phyloP scores from a whole-genome alignment of 2,329 filamentous ascomycete species.

The Fusarium redolens region DNA sequence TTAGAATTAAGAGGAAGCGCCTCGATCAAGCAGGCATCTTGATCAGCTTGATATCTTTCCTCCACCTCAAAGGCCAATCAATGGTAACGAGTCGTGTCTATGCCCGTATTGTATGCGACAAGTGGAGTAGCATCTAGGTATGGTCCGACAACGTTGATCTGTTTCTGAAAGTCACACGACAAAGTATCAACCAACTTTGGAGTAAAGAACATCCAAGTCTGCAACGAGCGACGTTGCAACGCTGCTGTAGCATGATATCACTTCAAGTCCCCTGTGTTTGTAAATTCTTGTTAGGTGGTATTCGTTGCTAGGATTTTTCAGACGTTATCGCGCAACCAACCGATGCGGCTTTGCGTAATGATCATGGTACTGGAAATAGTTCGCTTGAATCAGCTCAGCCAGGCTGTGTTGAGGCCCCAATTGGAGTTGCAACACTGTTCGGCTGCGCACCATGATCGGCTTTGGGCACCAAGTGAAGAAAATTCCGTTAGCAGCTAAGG shows the following conservation, averaged over 20 bases:
- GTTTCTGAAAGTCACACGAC: constrained; percentile 43
- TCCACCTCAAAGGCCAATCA: background rate
- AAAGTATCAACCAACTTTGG: constrained; percentile 32
- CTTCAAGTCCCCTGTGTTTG: constrained; percentile 24
- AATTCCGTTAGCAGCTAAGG: background rate
- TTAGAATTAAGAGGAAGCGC: constrained; percentile 2
- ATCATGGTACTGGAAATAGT: background rate
- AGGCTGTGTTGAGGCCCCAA: constrained; percentile 1
- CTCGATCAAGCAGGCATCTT: constrained; percentile 2
- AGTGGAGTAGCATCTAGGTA: constrained; percentile 36
- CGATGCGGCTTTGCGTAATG: background rate
- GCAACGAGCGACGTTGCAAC: constrained; percentile 34
- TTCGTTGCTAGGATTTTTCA: constrained; percentile 14
- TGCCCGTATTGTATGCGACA: constrained; percentile 21
- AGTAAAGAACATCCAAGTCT: constrained; percentile 21
- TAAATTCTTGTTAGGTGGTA: background rate
- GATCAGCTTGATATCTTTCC: constrained; percentile 3
- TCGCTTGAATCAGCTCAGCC: background rate
- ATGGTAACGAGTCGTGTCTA: background rate
- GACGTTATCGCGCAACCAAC: background rate
- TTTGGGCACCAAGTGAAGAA: constrained; percentile 24
- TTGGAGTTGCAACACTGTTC: constrained; percentile 5
- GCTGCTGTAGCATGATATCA: constrained; percentile 50
- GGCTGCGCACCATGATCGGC: constrained; percentile 1
- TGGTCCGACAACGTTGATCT: constrained; percentile 46